These are phyloP conservation scores for Coemansia nantahalensis DNA, from an alignment of 192 early-diverging fungal species.

Conservation along the genomic window DNA sequence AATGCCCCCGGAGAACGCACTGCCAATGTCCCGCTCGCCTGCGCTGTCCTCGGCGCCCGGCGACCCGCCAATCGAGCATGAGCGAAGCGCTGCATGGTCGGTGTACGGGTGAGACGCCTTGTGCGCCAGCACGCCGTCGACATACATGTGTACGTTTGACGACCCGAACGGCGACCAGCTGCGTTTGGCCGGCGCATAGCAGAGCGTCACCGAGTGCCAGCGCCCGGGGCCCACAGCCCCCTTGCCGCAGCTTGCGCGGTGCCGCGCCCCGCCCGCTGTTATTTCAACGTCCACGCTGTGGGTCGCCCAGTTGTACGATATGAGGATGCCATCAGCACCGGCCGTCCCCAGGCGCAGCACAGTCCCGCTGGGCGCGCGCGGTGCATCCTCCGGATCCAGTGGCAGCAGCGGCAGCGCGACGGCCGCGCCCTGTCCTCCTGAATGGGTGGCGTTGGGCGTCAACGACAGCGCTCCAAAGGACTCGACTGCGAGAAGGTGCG, in stretches of 20 bases:
- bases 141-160: constrained; percentile 32
- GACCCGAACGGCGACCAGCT: constrained; percentile 45
- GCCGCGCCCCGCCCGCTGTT: constrained; percentile 7
- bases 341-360: constrained; percentile 12
- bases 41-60: not conserved
- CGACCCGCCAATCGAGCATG: constrained; percentile 27
- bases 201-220: constrained; percentile 30
- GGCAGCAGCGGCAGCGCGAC: constrained; percentile 2
- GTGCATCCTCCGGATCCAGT: not conserved
- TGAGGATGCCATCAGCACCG: not conserved
- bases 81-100: constrained; percentile 15
- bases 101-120: constrained; percentile 34
- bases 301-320: constrained; percentile 8
- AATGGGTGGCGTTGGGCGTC: constrained; percentile 1
- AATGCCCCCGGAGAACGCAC: constrained; percentile 18
- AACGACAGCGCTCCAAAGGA: constrained; percentile 8
- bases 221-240: constrained; percentile 7
- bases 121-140: constrained; percentile 18
- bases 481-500: constrained; percentile 16
- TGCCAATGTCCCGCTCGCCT: not conserved
- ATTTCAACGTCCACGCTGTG: constrained; percentile 17
- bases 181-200: constrained; percentile 35
- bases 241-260: constrained; percentile 13
- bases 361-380: not conserved
- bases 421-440: not conserved